Evolutionary conservation across 257 asterid species (phyloP).

Genomic region (Capsicum baccatum): DNA sequence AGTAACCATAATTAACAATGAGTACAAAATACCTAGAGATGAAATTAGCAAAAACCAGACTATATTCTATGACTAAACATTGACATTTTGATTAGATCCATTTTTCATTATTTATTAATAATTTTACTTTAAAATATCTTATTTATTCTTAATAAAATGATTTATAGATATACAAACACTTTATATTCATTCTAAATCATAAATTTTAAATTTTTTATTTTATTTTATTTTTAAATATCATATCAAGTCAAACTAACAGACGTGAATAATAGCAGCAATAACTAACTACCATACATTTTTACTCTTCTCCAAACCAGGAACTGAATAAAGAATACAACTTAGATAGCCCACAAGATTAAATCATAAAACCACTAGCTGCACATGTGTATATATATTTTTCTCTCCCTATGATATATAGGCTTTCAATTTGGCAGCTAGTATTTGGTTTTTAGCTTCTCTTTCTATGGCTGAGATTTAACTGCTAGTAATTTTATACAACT

Average conservation of each 20-base stretch:
- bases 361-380: constrained; percentile 18
- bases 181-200: too few relatives aligned
- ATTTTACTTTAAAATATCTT: too few relatives aligned
- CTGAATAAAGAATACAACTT: not conserved
- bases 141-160: too few relatives aligned
- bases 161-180: too few relatives aligned
- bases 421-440: constrained; percentile 25
- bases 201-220: too few relatives aligned
- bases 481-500: constrained; percentile 2
- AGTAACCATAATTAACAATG: not conserved
- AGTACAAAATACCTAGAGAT: not conserved
- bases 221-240: too few relatives aligned
- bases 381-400: not conserved
- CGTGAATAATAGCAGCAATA: too few relatives aligned
- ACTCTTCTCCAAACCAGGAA: not conserved
- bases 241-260: too few relatives aligned
- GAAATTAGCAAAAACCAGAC: not conserved
- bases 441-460: constrained; percentile 24
- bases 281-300: not conserved
- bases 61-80: not conserved
- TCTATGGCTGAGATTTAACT: constrained; percentile 6
- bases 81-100: not conserved
- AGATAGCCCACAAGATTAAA: constrained; percentile 28
- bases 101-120: too few relatives aligned
- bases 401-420: constrained; percentile 11